Conservation (phyloP, 495 filamentous ascomycete species). For the Penicillium parvum region DNA sequence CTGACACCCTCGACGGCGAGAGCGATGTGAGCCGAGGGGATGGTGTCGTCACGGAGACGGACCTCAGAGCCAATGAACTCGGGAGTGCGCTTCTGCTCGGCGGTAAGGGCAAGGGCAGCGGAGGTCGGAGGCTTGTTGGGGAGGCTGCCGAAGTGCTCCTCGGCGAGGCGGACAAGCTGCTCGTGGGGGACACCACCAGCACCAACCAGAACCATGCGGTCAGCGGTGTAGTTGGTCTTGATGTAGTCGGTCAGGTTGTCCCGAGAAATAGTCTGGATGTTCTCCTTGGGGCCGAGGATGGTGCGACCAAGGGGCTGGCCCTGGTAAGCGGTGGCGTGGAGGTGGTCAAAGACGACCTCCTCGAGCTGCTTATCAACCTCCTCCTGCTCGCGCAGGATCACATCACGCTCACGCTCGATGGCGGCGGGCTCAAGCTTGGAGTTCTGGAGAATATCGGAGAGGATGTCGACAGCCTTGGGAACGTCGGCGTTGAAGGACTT, state of each 20-base stretch:
- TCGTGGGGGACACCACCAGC: constrained; percentile 91
- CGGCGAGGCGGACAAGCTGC: constrained; percentile 89
- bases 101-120: constrained; percentile 57
- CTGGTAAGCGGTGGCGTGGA: constrained; percentile 97
- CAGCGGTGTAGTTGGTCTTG: constrained; percentile 97
- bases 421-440: constrained; percentile 89
- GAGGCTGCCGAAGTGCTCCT: constrained; percentile 86
- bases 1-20: constrained; percentile 98
- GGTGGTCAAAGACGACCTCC: constrained; percentile 98
- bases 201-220: constrained; percentile 98
- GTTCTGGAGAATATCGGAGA: constrained; percentile 98
- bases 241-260: constrained; percentile 92
- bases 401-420: constrained; percentile 95
- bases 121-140: constrained; percentile 66
- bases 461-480: constrained; percentile 91
- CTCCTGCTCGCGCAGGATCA: constrained; percentile 97
- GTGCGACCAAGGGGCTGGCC: constrained; percentile 93
- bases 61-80: constrained; percentile 97
- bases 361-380: constrained; percentile 99
- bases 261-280: constrained; percentile 92
- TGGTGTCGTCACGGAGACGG: constrained; percentile 89
- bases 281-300: constrained; percentile 95
- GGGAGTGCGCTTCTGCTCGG: constrained; percentile 76
- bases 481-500: constrained; percentile 98
- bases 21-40: constrained; percentile 94